A percentile compares a stretch with the other conserved stretches of the same genome.
These are phyloP conservation scores for Malassezia psittaci DNA, from an alignment of 1,284 basidiomycete genomes.

Conservation along the genomic window DNA sequence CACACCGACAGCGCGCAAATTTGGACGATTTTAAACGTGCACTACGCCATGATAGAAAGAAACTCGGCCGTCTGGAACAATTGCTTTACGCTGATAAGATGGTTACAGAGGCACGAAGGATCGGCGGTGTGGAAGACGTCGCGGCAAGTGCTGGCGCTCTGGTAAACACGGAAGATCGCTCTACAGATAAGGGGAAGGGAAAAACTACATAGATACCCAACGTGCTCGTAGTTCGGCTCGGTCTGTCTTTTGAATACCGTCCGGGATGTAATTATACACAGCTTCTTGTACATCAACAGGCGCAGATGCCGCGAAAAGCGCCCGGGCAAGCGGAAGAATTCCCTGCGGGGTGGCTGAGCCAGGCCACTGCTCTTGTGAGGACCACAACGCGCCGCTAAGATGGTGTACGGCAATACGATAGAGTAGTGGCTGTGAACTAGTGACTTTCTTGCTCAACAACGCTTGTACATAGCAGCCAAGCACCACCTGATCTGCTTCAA, in stretches of 20 bases:
- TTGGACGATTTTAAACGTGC: slow-evolving; percentile 44
- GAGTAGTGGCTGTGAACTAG: slow-evolving; percentile 54
- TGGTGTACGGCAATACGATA: slow-evolving; percentile 68
- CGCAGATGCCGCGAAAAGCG: neutral
- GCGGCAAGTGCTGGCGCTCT: slow-evolving; percentile 32
- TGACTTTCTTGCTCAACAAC: slow-evolving; percentile 35
- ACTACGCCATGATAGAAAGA: slow-evolving; percentile 40
- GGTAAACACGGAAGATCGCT: slow-evolving; percentile 6
- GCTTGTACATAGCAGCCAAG: slow-evolving; percentile 53
- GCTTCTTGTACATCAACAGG: neutral
- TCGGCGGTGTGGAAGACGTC: slow-evolving; percentile 36
- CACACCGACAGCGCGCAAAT: slow-evolving; percentile 35
- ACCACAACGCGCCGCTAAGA: slow-evolving; percentile 49
- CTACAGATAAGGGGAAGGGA: neutral
- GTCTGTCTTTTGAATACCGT: neutral
- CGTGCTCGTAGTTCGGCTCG: neutral
- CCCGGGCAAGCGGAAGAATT: neutral
- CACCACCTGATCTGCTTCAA: slow-evolving; percentile 61
- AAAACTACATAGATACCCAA: slow-evolving; percentile 5
- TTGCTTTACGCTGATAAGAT: slow-evolving; percentile 44
- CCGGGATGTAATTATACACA: neutral
- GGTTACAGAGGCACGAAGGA: slow-evolving; percentile 38
- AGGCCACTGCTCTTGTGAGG: neutral
- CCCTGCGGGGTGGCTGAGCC: neutral
- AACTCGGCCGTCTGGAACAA: slow-evolving; percentile 41